A percentile compares a stretch with the other conserved stretches of the same genome.
phyloP scores from a whole-genome alignment of 441 rosid species.

The Eruca vesicaria region DNA sequence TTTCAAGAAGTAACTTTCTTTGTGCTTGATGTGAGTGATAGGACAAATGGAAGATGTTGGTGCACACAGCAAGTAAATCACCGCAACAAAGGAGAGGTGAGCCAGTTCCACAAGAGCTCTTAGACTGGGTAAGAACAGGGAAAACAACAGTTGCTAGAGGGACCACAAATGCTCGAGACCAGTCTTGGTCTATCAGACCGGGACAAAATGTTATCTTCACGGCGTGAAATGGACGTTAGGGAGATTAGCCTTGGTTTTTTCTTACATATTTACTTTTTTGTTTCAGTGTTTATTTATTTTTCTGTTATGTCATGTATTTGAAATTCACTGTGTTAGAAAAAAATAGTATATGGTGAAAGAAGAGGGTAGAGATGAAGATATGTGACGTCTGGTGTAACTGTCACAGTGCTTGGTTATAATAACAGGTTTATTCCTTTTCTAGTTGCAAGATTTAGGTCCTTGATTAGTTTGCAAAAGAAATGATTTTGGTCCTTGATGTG shows the following conservation, averaged over 20 bases:
- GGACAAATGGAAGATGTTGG: constrained; percentile 93
- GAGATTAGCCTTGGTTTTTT: constrained; percentile 4
- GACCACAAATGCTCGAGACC: constrained; percentile 23
- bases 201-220: not conserved
- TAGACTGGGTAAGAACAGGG: constrained; percentile 63
- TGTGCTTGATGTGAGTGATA: constrained; percentile 18
- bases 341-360: constrained; percentile 8
- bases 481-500: too few species aligned
- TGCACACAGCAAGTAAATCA: constrained; percentile 82
- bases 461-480: too few species aligned
- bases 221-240: constrained; percentile 4
- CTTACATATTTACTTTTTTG: constrained; percentile 9
- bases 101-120: constrained; percentile 76
- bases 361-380: constrained; percentile 15
- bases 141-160: constrained; percentile 23
- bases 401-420: constrained; percentile 27
- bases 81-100: constrained; percentile 91
- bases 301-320: constrained; percentile 14
- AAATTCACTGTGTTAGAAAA: constrained; percentile 7
- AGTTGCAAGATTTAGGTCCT: not conserved
- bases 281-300: constrained; percentile 6
- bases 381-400: constrained; percentile 23
- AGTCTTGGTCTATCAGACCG: constrained; percentile 26
- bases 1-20: constrained; percentile 2
- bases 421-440: constrained; percentile 14